Conservation (phyloP, 2,329 filamentous ascomycete genomes). For the Fusarium sp. region DNA sequence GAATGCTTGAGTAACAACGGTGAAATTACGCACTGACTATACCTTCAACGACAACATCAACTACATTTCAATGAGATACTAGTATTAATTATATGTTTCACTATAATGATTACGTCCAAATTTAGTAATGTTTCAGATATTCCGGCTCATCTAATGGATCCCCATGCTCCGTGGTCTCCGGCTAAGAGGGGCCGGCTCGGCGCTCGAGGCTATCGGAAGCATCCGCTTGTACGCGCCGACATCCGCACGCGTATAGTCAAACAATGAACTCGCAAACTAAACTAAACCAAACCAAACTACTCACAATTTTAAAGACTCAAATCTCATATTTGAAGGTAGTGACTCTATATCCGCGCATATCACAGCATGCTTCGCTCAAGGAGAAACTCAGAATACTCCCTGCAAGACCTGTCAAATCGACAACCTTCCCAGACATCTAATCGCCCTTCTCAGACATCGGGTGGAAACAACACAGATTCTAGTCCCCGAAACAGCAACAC, state of each 20-base stretch:
- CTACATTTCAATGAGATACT: background rate
- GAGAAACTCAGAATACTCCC: constrained; percentile 41
- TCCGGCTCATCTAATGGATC: constrained; percentile 1
- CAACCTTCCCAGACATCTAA: background rate
- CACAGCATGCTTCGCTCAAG: constrained; percentile 26
- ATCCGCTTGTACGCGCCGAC: constrained; percentile 20
- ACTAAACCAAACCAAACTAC: background rate
- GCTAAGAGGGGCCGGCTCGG: constrained; percentile 35
- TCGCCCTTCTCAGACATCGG: background rate
- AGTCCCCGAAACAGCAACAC: constrained; percentile 20
- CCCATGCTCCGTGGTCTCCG: constrained; percentile 11
- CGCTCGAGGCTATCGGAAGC: constrained; percentile 11
- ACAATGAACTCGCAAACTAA: constrained; percentile 10
- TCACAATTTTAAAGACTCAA: background rate
- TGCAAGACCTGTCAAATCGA: constrained; percentile 34
- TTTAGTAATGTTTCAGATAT: constrained; percentile 2
- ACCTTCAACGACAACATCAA: background rate
- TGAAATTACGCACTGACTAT: too few relatives aligned
- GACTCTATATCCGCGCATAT: background rate
- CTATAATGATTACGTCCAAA: background rate
- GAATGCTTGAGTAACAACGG: background rate
- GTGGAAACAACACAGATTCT: background rate
- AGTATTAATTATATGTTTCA: background rate
- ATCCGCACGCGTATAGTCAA: constrained; percentile 25
- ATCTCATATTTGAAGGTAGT: background rate